phyloP scores from a whole-genome alignment of 192 early-diverging fungal genomes.

The Coemansia sp. region DNA sequence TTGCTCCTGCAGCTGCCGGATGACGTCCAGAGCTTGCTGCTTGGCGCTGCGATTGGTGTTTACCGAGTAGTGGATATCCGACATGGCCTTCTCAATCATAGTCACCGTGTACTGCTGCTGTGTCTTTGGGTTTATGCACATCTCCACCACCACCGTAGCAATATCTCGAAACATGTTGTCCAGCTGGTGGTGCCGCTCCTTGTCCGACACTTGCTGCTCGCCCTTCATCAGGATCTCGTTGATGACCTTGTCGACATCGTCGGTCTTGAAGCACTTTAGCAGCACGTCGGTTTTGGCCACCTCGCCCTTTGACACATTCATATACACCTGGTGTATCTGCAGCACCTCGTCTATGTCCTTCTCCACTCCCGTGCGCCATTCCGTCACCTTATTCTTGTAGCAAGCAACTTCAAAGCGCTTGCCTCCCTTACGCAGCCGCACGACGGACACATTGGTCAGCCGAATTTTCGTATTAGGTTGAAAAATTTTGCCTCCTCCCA shows the following conservation, averaged over 20 bases:
- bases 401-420: conserved; percentile 98
- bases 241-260: conserved; percentile 77
- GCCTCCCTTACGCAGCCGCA: conserved; percentile 93
- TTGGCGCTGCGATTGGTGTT: conserved; percentile 88
- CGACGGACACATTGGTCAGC: conserved; percentile 95
- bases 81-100: conserved; percentile 98
- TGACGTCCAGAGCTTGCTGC: conserved; percentile 86
- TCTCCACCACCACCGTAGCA: conserved; percentile 92
- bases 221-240: conserved; percentile 91
- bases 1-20: conserved; percentile 88
- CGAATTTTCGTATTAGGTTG: conserved; percentile 56
- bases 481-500: conserved; percentile 50
- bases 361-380: conserved; percentile 92
- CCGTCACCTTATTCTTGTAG: conserved; percentile 98
- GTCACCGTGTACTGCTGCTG: conserved; percentile 93
- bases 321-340: conserved; percentile 90
- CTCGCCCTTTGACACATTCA: conserved; percentile 97
- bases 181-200: conserved; percentile 85
- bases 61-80: conserved; percentile 87
- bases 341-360: conserved; percentile 96
- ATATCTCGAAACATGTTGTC: conserved; percentile 86
- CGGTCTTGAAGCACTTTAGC: conserved; percentile 83
- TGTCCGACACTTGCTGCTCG: conserved; percentile 94
- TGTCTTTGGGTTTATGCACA: conserved; percentile 93
- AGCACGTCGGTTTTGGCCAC: conserved; percentile 88